A percentile compares a stretch with the other conserved stretches of the same genome.
phyloP scores from a whole-genome alignment of 192 early-diverging fungal species.

The Coemansia sp. region DNA sequence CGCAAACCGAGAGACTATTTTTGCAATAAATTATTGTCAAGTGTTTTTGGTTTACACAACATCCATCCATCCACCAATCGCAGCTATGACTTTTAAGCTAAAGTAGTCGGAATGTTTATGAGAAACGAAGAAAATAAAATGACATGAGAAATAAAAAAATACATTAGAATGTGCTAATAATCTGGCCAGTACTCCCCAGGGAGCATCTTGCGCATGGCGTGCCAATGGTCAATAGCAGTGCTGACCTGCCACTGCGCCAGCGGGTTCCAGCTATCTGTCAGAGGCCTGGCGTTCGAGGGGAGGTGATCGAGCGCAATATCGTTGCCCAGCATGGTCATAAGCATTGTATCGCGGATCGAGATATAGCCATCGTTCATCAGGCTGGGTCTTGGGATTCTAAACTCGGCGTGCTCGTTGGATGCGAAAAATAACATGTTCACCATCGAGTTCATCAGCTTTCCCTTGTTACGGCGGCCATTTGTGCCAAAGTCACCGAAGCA shows the following conservation, averaged over 20 bases:
- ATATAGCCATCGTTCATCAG: neutral
- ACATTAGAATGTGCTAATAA: constrained; percentile 52
- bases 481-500: constrained; percentile 64
- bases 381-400: constrained; percentile 24
- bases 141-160: too few species aligned
- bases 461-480: constrained; percentile 11
- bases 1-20: too few species aligned
- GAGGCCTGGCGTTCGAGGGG: constrained; percentile 47
- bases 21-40: too few species aligned
- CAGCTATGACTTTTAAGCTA: too few species aligned
- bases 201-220: constrained; percentile 68
- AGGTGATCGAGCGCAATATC: constrained; percentile 53
- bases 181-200: constrained; percentile 72
- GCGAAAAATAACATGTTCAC: constrained; percentile 74
- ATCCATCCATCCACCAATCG: too few species aligned
- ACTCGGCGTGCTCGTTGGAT: constrained; percentile 50
- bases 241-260: constrained; percentile 59
- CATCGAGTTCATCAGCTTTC: constrained; percentile 24
- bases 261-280: constrained; percentile 67
- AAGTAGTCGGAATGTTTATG: too few species aligned
- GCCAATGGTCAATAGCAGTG: constrained; percentile 70
- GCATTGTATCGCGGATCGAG: constrained; percentile 26
- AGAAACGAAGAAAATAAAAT: too few species aligned
- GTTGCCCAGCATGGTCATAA: constrained; percentile 54
- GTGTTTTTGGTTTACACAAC: too few species aligned